Conservation (phyloP, 2,329 filamentous ascomycete species). For the Aspergillus tubingensis region DNA sequence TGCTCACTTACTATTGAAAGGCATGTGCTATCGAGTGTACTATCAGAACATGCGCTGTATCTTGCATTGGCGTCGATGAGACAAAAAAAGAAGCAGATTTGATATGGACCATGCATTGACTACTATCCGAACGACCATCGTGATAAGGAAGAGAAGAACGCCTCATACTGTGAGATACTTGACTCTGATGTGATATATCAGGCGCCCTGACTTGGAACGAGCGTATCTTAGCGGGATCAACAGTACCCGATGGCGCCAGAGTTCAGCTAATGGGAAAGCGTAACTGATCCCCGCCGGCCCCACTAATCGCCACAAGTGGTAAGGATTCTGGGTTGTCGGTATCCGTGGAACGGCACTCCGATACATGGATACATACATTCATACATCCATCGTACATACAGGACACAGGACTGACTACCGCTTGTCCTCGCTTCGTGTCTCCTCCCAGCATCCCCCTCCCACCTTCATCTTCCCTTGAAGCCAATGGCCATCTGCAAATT, state of each 20-base stretch:
- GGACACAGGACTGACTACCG: slow-evolving; percentile 8
- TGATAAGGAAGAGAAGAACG: background rate
- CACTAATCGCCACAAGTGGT: background rate
- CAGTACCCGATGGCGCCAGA: background rate
- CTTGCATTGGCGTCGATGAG: slow-evolving; percentile 12
- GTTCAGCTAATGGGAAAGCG: background rate
- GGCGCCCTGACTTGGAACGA: background rate
- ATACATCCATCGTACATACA: slow-evolving; percentile 12
- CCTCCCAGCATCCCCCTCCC: slow-evolving; percentile 8
- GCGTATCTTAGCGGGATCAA: slow-evolving; percentile 1
- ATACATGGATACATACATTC: background rate
- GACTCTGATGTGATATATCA: slow-evolving; percentile 17
- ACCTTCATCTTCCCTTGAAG: slow-evolving; percentile 12
- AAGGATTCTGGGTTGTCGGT: background rate
- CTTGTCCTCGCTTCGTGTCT: slow-evolving; percentile 18
- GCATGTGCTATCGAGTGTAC: slow-evolving; percentile 14
- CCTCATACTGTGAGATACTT: no score
- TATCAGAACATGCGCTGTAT: slow-evolving; percentile 16
- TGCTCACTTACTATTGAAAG: background rate
- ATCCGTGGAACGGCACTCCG: background rate
- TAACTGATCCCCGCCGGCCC: background rate
- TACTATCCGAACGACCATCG: slow-evolving; percentile 5
- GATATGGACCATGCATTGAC: slow-evolving; percentile 1
- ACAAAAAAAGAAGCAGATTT: background rate
- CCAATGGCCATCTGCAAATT: slow-evolving; percentile 10